Percentiles rank a stretch among this genome's conserved stretches.
phyloP scores from a whole-genome alignment of 1,139 yeast species.

The Debaryomycetaceae sp. region DNA sequence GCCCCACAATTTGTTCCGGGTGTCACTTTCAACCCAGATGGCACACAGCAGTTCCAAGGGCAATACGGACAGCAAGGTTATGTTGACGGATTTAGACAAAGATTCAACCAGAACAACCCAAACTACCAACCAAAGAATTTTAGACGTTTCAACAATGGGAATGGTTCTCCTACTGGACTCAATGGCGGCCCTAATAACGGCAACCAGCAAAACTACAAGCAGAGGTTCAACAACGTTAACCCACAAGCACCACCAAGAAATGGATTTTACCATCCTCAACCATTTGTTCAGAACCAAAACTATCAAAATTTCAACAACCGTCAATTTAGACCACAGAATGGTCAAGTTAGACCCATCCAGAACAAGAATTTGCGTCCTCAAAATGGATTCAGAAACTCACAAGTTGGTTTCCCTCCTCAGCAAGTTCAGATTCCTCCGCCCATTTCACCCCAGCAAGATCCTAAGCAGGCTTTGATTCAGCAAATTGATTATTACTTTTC shows the following conservation, averaged over 20 bases:
- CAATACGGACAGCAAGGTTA: slow-evolving; percentile 4
- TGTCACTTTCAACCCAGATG: background rate
- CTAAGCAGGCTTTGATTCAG: slow-evolving; percentile 46
- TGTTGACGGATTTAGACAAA: slow-evolving; percentile 10
- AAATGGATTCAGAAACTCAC: slow-evolving; percentile 18
- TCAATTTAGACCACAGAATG: slow-evolving; percentile 21
- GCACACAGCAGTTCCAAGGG: slow-evolving; percentile 1
- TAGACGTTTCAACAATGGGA: slow-evolving; percentile 16
- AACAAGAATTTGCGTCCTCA: slow-evolving; percentile 8
- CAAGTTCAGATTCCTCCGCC: slow-evolving; percentile 45
- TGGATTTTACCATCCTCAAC: slow-evolving; percentile 26
- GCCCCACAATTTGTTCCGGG: background rate
- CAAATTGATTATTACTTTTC: slow-evolving; percentile 91
- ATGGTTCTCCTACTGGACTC: background rate
- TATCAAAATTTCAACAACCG: slow-evolving; percentile 20
- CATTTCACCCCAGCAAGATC: slow-evolving; percentile 47
- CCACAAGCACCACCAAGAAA: slow-evolving; percentile 16
- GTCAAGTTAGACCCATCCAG: slow-evolving; percentile 12
- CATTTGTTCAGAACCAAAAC: slow-evolving; percentile 20
- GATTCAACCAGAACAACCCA: slow-evolving; percentile 5
- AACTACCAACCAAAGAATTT: slow-evolving; percentile 14
- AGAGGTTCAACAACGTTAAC: slow-evolving; percentile 15
- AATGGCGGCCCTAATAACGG: slow-evolving; percentile 4
- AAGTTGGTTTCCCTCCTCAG: slow-evolving; percentile 13
- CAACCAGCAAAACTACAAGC: slow-evolving; percentile 14